Base-by-base conservation (phyloP, 2,329 filamentous ascomycete species). In the Ramularia endophylla region DNA sequence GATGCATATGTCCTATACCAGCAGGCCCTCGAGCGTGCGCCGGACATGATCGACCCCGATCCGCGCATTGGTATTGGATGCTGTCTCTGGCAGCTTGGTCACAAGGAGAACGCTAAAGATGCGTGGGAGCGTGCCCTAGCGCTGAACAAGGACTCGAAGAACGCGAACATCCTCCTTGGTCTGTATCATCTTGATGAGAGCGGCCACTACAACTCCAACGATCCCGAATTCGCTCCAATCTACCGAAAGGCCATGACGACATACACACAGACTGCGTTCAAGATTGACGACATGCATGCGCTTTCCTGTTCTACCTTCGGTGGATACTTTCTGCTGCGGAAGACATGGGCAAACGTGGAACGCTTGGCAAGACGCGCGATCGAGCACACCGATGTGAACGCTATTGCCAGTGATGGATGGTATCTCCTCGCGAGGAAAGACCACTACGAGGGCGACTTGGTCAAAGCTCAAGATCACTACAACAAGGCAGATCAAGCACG, bases 401-500 rank as follows among this genome's bases (percentile, higher is more conserved):
- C 89, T 3, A 87, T 97, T 62, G 90, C 90, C 17, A 95, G 90
- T 66, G 94, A 98, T 61, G 94, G 92, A 27, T 97, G 90, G 89
- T 98, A 95, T 65, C 69, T 97, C 7, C 77, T 97, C 29, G 92
- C 88, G 19, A 77, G 89, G 46, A 95, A 94, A 62, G 87, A 90
- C 50, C 92, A 98, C 60, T 87, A 87, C 52, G 77, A 80, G 43
- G 83, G 84, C 30, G 81, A 95, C 43, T 66, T 78, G 5, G 74
- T 82, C 15, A 82, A 80, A 42, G 90, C 92, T 2, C 79, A 77
- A 15, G 87, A 95, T 56, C 94, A 83, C 64, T 98, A 98, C 65
- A 80, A 81, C 41, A 83, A 86, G 53, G 86, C 94, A 1, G 92
- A 98, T 61, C 85, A 94, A 62, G 89, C 92, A 27, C 79, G 92